Evolutionary conservation across 768 basidiomycete species (phyloP), one percentile per base, ranked within the genome.

Genomic region (Rhodosporidiobolus sp.): DNA sequence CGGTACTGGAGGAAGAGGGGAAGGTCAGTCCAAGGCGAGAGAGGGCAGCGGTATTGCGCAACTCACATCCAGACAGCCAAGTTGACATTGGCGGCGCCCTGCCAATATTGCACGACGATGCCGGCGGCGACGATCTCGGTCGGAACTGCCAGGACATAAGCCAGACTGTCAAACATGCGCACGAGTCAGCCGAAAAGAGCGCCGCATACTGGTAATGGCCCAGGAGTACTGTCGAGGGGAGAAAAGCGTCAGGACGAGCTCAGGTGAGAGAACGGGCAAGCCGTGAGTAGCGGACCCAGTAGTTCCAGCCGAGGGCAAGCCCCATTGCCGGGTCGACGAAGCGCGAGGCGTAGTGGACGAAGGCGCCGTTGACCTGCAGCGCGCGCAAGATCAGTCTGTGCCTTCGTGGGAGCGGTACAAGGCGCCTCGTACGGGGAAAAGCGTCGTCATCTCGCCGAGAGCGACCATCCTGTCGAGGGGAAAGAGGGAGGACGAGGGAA

Each of bases 321-420:
- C 81, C 82, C 16, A 83, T 65, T 4, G 81, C 80, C 8, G 82
- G 82, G 67, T 83, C 82, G 34, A 82, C 72, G 77, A 83, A 83
- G 20, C 82, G 78, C 24, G 80, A 74, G 3, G 86, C 84, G 61
- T 86, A 84, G 53, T 84, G 81, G 20, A 84, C 84, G 75, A 84
- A 82, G 61, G 81, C 69, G 73, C 83, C 70, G 63, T 79, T 62
- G 16, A 83, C 79, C 63, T 69, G 56, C 20, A 16, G 34, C 14
- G n/a, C n/a, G n/a, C n/a, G n/a, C n/a, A n/a, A n/a, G n/a, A n/a
- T n/a, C n/a, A n/a, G n/a, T n/a, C n/a, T n/a, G n/a, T n/a, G n/a
- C n/a, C n/a, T n/a, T n/a, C 20, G 34, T 11, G 8, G 16, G 35
- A 20, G 14, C 38, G 38, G 38, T 14, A 43, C 7, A 43, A 43